Evolutionary conservation across 495 filamentous ascomycete species (phyloP).

Genomic region (Hyaloscypha bicolor): DNA sequence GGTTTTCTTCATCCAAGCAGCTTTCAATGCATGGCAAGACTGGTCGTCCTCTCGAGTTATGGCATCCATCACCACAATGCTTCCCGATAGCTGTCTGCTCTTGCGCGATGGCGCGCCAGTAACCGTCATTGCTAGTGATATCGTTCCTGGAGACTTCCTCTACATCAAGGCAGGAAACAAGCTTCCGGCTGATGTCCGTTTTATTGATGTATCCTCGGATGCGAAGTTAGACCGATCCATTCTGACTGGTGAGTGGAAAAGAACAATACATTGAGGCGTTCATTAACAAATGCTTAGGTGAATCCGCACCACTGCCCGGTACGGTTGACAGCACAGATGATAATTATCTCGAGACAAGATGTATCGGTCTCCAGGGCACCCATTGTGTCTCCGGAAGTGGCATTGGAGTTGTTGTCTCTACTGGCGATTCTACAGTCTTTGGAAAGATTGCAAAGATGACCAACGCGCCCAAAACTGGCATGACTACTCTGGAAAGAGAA

Average conservation of each 20-base stretch:
- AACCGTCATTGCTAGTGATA: slow-evolving; percentile 52
- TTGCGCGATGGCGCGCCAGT: slow-evolving; percentile 57
- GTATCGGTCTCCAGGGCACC: slow-evolving; percentile 74
- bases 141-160: slow-evolving; percentile 70
- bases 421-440: slow-evolving; percentile 37
- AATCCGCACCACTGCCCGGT: slow-evolving; percentile 63
- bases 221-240: slow-evolving; percentile 73
- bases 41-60: slow-evolving; percentile 65
- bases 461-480: slow-evolving; percentile 57
- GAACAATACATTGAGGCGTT: neutral
- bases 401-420: slow-evolving; percentile 64
- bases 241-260: slow-evolving; percentile 55
- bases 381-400: slow-evolving; percentile 67
- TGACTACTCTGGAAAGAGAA: slow-evolving; percentile 69
- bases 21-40: slow-evolving; percentile 67
- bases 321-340: slow-evolving; percentile 61
- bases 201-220: slow-evolving; percentile 63
- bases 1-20: slow-evolving; percentile 70
- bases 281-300: slow-evolving; percentile 38
- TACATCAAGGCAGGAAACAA: slow-evolving; percentile 66
- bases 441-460: slow-evolving; percentile 67
- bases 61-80: slow-evolving; percentile 66
- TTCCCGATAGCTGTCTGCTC: slow-evolving; percentile 66
- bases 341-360: slow-evolving; percentile 75
- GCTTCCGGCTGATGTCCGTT: slow-evolving; percentile 70